phyloP scores from a whole-genome alignment of 2,329 filamentous ascomycete species.

The Dactylella cylindrospora region DNA sequence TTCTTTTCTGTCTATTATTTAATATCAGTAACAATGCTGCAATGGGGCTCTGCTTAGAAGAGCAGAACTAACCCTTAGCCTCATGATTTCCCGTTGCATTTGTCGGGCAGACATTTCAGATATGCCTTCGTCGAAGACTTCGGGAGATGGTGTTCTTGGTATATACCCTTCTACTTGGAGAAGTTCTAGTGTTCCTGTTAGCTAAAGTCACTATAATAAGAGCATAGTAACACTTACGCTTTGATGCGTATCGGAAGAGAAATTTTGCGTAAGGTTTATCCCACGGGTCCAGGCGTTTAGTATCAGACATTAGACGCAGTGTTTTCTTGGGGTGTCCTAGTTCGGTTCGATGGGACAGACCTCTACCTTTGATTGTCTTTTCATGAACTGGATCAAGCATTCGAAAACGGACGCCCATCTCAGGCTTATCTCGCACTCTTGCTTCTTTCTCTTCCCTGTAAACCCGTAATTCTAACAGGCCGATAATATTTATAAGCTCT shows the following conservation, averaged over 20 bases:
- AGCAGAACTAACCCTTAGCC: neutral
- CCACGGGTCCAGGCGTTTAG: neutral
- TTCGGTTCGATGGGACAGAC: constrained; percentile 2
- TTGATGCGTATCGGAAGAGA: constrained; percentile 12
- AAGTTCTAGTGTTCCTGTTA: constrained; percentile 2
- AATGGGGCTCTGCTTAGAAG: too few relatives aligned
- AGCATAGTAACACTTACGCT: neutral
- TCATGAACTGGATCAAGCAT: constrained; percentile 8
- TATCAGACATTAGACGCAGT: too few relatives aligned
- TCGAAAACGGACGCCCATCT: too few relatives aligned
- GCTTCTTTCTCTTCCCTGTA: too few relatives aligned
- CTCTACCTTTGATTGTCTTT: neutral
- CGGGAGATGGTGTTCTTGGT: neutral
- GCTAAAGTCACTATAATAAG: neutral
- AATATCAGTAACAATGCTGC: too few relatives aligned
- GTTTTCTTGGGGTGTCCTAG: neutral
- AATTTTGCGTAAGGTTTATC: constrained; percentile 6
- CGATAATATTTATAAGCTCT: too few relatives aligned
- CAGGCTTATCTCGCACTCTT: too few relatives aligned
- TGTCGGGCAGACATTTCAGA: neutral
- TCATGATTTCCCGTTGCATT: constrained; percentile 9
- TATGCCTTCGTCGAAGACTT: neutral
- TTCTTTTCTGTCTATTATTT: too few relatives aligned
- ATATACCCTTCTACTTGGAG: constrained; percentile 12
- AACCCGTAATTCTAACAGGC: too few relatives aligned